Evolutionary conservation across 257 asterid species (phyloP).

Genomic region (Fraxinus pennsylvanica): DNA sequence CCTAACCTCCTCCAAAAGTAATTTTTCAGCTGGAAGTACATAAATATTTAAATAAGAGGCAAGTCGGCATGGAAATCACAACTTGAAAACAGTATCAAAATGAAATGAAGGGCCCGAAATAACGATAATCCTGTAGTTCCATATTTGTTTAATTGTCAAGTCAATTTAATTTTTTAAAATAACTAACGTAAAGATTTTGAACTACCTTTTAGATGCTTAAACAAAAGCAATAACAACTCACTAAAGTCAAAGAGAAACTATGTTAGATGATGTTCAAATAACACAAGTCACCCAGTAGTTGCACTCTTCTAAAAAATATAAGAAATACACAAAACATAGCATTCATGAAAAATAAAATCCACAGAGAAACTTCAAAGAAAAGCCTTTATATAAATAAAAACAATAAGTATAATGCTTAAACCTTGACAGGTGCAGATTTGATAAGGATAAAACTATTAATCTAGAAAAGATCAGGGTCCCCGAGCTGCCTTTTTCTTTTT

Average conservation of each 20-base stretch:
- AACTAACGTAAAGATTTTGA: background rate
- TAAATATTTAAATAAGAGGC: slow-evolving; percentile 13
- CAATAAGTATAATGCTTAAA: background rate
- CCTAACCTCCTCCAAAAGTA: slow-evolving; percentile 80
- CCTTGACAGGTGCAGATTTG: background rate
- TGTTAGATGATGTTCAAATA: background rate
- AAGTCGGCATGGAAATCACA: background rate
- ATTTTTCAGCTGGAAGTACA: slow-evolving; percentile 59
- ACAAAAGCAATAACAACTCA: background rate
- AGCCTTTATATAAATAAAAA: background rate
- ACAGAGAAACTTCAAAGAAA: background rate
- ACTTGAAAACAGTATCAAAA: slow-evolving; percentile 4
- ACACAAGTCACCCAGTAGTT: background rate
- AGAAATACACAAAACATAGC: background rate
- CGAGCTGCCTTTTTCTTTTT: background rate
- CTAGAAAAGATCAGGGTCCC: background rate
- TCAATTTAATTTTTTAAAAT: slow-evolving; percentile 1
- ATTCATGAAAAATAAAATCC: background rate
- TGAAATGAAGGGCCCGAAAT: background rate
- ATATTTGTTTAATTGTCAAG: background rate
- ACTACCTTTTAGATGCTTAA: background rate
- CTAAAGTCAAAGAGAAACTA: background rate
- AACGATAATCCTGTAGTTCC: background rate
- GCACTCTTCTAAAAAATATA: background rate
- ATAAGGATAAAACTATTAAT: background rate